Percentiles rank a stretch among this genome's conserved stretches.
phyloP scores from a whole-genome alignment of 768 basidiomycete genomes.

The Guyanaporus albipodus region DNA sequence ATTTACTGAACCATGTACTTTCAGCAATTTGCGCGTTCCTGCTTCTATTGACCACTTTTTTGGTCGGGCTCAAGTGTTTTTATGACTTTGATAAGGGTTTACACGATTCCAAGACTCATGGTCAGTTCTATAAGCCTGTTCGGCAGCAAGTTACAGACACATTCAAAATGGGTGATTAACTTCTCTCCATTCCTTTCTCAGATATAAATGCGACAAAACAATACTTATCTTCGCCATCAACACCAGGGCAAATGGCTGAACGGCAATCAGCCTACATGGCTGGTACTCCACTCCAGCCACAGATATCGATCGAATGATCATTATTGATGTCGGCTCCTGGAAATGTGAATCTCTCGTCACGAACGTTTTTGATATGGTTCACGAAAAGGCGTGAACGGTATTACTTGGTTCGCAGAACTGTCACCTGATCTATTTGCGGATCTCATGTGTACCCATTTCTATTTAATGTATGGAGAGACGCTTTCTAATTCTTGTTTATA shows the following conservation, averaged over 20 bases:
- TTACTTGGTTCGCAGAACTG: not conserved
- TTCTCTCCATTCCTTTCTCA: slow-evolving; percentile 24
- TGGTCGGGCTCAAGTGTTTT: slow-evolving; percentile 75
- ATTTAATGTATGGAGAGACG: slow-evolving; percentile 18
- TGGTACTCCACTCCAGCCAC: slow-evolving; percentile 47
- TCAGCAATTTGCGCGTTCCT: slow-evolving; percentile 74
- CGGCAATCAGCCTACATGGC: slow-evolving; percentile 43
- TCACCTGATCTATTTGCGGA: not conserved
- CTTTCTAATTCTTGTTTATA: slow-evolving; percentile 18
- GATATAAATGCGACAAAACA: slow-evolving; percentile 47
- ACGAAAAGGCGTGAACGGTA: not conserved
- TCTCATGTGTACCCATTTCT: slow-evolving; percentile 9
- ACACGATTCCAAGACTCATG: slow-evolving; percentile 63
- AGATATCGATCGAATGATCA: slow-evolving; percentile 74
- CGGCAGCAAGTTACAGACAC: slow-evolving; percentile 18
- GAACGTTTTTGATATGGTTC: slow-evolving; percentile 5
- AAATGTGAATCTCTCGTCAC: not conserved
- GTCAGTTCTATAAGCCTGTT: slow-evolving; percentile 50
- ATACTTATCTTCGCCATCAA: slow-evolving; percentile 38
- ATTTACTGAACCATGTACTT: not conserved
- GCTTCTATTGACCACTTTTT: slow-evolving; percentile 69
- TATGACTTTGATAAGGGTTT: slow-evolving; percentile 82
- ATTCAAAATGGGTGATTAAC: slow-evolving; percentile 37
- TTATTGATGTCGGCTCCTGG: not conserved
- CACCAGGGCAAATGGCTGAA: slow-evolving; percentile 43